A percentile compares a stretch with the other conserved stretches of the same genome.
Evolutionary conservation across 331 rosid species (phyloP).

Genomic region (Quercus phellos): DNA sequence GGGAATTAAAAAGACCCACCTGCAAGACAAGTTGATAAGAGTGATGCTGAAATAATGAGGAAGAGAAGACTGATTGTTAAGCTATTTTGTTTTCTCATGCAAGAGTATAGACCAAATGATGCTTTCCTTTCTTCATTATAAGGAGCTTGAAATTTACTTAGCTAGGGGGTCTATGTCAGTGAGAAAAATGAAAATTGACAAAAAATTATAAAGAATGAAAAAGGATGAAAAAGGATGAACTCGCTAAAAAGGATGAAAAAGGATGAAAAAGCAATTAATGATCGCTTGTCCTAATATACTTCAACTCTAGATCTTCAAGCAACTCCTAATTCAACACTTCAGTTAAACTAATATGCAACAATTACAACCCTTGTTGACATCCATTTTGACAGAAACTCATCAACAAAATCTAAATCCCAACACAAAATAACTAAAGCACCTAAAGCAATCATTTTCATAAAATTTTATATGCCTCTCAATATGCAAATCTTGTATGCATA

Average conservation of each 20-base stretch:
- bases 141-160: constrained; percentile 5
- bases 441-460: neutral
- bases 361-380: too few relatives aligned
- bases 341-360: too few relatives aligned
- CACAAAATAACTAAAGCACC: too few relatives aligned
- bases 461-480: neutral
- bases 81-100: constrained; percentile 17
- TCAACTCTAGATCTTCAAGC: too few relatives aligned
- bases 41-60: constrained; percentile 53
- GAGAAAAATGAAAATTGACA: constrained; percentile 36
- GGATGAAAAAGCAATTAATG: too few relatives aligned
- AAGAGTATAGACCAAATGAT: constrained; percentile 6
- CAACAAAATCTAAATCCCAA: too few relatives aligned
- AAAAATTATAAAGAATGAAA: constrained; percentile 33
- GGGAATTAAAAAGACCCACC: constrained; percentile 35
- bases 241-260: too few relatives aligned
- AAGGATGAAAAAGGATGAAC: constrained; percentile 25
- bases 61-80: constrained; percentile 32
- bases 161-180: constrained; percentile 22
- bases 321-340: too few relatives aligned
- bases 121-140: constrained; percentile 33
- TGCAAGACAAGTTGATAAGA: constrained; percentile 62
- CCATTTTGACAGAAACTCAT: too few relatives aligned
- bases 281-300: too few relatives aligned
- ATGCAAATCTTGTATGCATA: neutral